Evolutionary conservation across 1,284 basidiomycete species (phyloP), one percentile per base, ranked within the genome.

Genomic region (Ceratobasidium sp.): DNA sequence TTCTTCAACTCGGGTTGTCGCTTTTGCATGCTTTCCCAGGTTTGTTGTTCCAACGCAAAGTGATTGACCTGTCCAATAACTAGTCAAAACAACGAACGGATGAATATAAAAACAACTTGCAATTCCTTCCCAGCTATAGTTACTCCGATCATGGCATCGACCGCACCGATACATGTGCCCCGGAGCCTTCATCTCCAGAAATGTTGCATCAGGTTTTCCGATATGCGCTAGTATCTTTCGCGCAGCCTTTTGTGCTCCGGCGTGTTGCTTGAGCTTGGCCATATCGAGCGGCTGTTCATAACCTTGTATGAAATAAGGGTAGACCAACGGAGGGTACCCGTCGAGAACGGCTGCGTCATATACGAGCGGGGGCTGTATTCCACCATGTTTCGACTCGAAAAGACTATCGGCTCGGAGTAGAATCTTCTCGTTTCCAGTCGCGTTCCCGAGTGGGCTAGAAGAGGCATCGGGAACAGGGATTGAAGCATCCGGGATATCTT

Each of bases 331-430:
- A 61, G n/a, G 56, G n/a, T 73, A 62, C 28, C 52, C 26, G 15
- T 38, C 17, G n/a, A 23, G 1, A 0, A 73, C 52, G 5, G 38
- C 26, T 42, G 57, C 26, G 28, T 73, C 68, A 54, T 42, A 70
- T 38, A 56, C 54, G 6, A 38, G 52, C 3, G n/a, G 54, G 3
- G 54, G 20, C 12, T 28, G 26, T 7, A 20, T 4, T n/a, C 33
- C 15, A 17, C 70, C 20, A 15, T 10, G n/a, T n/a, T 20, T 44
- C 1, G 40, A 44, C 40, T 64, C 38, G 70, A 73, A 73, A 12
- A 73, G 40, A n/a, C 70, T 73, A 28, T 73, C 70, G 12, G 70
- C 70, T 17, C 70, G 70, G 9, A 62, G 46, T 7, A 73, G 59
- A 4, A 62, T 23, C 44, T 73, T 73, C 26, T 40, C 7, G 44